Evolutionary conservation across 169 alveolate genomes (phyloP), one percentile per base, ranked within the genome.

Genomic region (Plasmodium malariae): DNA sequence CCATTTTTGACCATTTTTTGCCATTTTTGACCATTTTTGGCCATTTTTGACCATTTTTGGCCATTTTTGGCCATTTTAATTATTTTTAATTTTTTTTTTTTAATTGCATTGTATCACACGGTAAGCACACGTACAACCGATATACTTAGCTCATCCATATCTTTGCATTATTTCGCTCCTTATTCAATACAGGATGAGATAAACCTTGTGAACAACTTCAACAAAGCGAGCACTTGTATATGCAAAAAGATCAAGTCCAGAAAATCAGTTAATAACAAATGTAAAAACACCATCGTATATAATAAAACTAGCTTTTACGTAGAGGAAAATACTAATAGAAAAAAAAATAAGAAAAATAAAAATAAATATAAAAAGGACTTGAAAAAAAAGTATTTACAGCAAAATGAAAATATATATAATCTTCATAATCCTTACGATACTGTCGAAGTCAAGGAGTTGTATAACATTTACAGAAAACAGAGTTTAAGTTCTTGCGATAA

Each of bases 381-480:
- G 51, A 76, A 67, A 65, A 80, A 80, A 43, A 80, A 80, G 49
- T 17, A 11, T 59, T 14, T 80, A 40, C 63, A 51, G n/a, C 59
- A 49, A 43, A 80, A 54, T 36, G 70, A 80, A 40, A 80, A 80
- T 67, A 65, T 80, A 32, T 80, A 80, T 51, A 67, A 67, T 43
- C 71, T 80, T 43, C 37, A 65, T 26, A 65, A 67, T 5, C 90
- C 90, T 11, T 80, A 80, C 43, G 90, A 80, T 21, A 80, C 90
- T 11, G 62, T 80, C 11, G 90, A 80, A 67, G 80, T 67, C n/a
- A 80, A 40, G 43, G 90, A 80, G 24, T 45, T 80, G 11, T 80
- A 80, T 59, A 60, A 80, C 45, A 80, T 80, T 19, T 80, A 80
- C 43, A 55, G 71, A 45, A 80, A 65, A 21, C 37, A 80, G 59